Evolutionary conservation across 2,329 filamentous ascomycete genomes (phyloP).

Genomic region (Penicillium concentricum): DNA sequence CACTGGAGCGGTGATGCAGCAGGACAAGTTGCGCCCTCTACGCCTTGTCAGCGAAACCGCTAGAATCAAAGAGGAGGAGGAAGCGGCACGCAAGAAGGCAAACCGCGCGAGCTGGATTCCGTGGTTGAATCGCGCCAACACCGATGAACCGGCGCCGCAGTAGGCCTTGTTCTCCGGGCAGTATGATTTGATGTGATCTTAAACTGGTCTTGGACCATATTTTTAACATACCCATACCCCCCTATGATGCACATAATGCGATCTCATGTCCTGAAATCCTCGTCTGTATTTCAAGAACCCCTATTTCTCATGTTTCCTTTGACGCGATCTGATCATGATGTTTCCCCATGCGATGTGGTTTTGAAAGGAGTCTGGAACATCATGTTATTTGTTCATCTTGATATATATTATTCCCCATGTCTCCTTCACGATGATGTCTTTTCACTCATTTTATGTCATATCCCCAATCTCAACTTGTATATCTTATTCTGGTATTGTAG

Average conservation of each 20-base stretch:
- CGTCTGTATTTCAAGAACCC: constrained; percentile 9
- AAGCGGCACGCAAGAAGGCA: constrained; percentile 43
- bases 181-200: constrained; percentile 24
- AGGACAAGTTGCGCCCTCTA: constrained; percentile 78
- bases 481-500: neutral
- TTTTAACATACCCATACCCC: constrained; percentile 22
- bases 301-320: constrained; percentile 12
- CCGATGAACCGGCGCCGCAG: constrained; percentile 27
- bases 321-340: constrained; percentile 13
- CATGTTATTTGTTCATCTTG: neutral
- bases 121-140: constrained; percentile 43
- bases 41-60: constrained; percentile 64
- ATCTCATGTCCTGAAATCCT: constrained; percentile 19
- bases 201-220: constrained; percentile 17
- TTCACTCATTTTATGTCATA: neutral
- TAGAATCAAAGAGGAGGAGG: constrained; percentile 43
- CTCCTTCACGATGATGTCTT: constrained; percentile 4
- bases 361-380: constrained; percentile 2
- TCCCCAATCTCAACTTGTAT: neutral
- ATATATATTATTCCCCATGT: constrained; percentile 11
- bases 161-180: constrained; percentile 2
- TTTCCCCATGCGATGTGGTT: constrained; percentile 1
- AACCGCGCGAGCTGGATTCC: constrained; percentile 50
- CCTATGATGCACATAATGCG: constrained; percentile 25
- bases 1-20: constrained; percentile 60